phyloP scores from a whole-genome alignment of 345 rosid species.

The Euclidium syriacum region DNA sequence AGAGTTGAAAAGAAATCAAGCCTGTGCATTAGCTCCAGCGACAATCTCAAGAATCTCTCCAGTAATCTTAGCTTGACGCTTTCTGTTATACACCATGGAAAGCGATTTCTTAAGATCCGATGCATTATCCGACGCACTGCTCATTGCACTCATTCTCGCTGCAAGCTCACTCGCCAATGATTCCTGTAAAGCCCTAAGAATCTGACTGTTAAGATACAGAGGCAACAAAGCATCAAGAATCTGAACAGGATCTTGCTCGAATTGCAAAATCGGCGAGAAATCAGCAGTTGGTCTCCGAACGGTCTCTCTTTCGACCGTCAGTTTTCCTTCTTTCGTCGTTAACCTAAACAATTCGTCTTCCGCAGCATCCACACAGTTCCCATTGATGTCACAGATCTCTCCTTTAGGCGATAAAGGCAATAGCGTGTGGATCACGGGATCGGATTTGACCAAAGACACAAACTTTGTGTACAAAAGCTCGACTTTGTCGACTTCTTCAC shows the following conservation, averaged over 20 bases:
- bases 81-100: slow-evolving; percentile 60
- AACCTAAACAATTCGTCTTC: slow-evolving; percentile 91
- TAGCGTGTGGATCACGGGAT: slow-evolving; percentile 85
- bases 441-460: slow-evolving; percentile 76
- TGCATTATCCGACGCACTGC: slow-evolving; percentile 83
- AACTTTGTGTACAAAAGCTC: slow-evolving; percentile 94
- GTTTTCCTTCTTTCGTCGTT: slow-evolving; percentile 86
- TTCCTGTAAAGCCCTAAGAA: slow-evolving; percentile 91
- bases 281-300: slow-evolving; percentile 49
- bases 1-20: slow-evolving; percentile 16
- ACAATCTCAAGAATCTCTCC: slow-evolving; percentile 95
- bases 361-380: slow-evolving; percentile 83
- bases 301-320: slow-evolving; percentile 72
- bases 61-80: slow-evolving; percentile 93
- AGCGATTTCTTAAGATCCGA: slow-evolving; percentile 61
- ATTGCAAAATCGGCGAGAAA: slow-evolving; percentile 81
- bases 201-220: slow-evolving; percentile 87
- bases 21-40: slow-evolving; percentile 82
- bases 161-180: slow-evolving; percentile 93
- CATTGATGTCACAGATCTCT: slow-evolving; percentile 85
- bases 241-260: slow-evolving; percentile 96
- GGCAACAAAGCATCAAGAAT: slow-evolving; percentile 92
- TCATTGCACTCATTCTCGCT: slow-evolving; percentile 94
- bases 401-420: slow-evolving; percentile 88
- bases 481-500: slow-evolving; percentile 91